A percentile compares a stretch with the other conserved stretches of the same genome.
These are phyloP conservation scores for Suillus spraguei DNA, from an alignment of 768 basidiomycete genomes.

Conservation along the genomic window DNA sequence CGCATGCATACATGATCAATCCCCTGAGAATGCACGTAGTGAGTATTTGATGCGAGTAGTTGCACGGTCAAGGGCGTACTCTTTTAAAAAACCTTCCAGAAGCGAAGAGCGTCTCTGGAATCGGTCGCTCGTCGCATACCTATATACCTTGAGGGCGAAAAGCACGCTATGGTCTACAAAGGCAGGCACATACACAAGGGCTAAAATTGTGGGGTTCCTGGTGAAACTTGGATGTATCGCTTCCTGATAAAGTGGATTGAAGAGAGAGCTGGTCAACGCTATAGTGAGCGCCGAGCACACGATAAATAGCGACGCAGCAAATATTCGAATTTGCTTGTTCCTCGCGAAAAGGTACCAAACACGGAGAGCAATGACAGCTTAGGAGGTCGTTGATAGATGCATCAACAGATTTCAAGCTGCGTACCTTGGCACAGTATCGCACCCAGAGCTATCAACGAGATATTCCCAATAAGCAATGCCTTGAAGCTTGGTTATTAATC, in stretches of 20 bases:
- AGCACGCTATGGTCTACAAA: conserved; percentile 11
- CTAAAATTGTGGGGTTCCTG: not conserved
- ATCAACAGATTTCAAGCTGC: not conserved
- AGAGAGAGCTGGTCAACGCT: not conserved
- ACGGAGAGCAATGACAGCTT: conserved; percentile 15
- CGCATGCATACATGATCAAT: conserved; percentile 16
- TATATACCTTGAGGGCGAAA: conserved; percentile 14
- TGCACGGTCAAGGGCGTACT: conserved; percentile 4
- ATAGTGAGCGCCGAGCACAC: conserved; percentile 2
- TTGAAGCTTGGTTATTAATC: not conserved
- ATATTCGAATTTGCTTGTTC: conserved; percentile 6
- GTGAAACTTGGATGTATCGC: not conserved
- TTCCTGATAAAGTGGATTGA: not conserved
- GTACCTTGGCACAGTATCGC: conserved; percentile 15
- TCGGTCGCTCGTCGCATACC: conserved; percentile 8
- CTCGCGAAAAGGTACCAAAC: conserved; percentile 16
- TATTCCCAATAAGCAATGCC: not conserved
- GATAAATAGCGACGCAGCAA: conserved; percentile 3
- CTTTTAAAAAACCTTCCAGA: conserved; percentile 11
- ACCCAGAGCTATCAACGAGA: not conserved
- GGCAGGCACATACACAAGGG: conserved; percentile 1
- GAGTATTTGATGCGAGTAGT: not conserved
- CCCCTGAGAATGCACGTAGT: conserved; percentile 11
- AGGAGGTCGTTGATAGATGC: not conserved
- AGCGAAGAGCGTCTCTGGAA: conserved; percentile 7